Evolutionary conservation across 169 alveolate species (phyloP).

Genomic region (Neospora caninum): DNA sequence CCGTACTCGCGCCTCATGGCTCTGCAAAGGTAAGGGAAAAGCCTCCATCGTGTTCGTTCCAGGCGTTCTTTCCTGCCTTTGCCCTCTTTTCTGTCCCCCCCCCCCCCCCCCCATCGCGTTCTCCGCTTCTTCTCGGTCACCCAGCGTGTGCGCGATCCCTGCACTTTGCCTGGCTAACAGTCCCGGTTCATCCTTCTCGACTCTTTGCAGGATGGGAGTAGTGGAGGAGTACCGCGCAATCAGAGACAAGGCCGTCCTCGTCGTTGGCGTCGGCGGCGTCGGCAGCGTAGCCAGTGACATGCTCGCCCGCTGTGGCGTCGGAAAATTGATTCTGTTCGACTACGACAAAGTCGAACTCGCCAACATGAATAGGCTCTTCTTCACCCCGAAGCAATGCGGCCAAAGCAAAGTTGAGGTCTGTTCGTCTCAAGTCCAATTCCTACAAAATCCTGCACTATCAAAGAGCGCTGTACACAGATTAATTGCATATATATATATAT

Average conservation of each 20-base stretch:
- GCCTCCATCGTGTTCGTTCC: not conserved
- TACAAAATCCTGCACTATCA: not conserved
- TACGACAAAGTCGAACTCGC: slow-evolving; percentile 95
- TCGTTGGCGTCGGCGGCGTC: slow-evolving; percentile 97
- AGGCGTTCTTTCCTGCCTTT: not conserved
- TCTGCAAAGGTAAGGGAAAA: slow-evolving; percentile 33
- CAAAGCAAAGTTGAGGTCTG: slow-evolving; percentile 90
- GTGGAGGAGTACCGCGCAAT: slow-evolving; percentile 89
- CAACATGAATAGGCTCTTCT: slow-evolving; percentile 95
- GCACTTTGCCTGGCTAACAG: no score
- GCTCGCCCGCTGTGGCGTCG: slow-evolving; percentile 96
- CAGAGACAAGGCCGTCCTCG: slow-evolving; percentile 82
- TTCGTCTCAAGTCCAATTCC: not conserved
- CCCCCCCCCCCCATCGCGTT: not conserved
- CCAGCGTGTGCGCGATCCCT: no score
- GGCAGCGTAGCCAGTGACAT: slow-evolving; percentile 97
- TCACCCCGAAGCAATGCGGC: slow-evolving; percentile 91
- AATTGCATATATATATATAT: not conserved
- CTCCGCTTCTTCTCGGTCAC: not conserved
- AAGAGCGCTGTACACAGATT: not conserved
- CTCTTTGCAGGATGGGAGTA: slow-evolving; percentile 92
- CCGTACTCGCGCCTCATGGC: slow-evolving; percentile 66
- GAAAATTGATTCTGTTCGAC: slow-evolving; percentile 92
- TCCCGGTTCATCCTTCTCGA: no score
- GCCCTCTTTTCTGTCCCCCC: not conserved